Evolutionary conservation across 305 asterid genomes (phyloP).

Genomic region (Fraxinus platypoda): DNA sequence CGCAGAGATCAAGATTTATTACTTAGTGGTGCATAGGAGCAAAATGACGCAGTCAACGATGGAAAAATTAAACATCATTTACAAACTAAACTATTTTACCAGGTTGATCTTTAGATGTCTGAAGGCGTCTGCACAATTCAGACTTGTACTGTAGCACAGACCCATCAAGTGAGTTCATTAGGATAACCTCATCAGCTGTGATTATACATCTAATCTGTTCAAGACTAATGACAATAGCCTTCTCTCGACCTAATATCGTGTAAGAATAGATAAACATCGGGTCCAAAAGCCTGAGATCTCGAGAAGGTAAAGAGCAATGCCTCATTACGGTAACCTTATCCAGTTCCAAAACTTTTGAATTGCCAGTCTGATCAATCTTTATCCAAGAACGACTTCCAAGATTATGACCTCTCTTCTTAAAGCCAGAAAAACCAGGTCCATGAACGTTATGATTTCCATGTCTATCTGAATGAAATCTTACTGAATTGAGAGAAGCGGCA

Average conservation of each 20-base stretch:
- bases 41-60: neutral
- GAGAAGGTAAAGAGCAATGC: constrained; percentile 90
- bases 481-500: constrained; percentile 26
- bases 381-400: constrained; percentile 91
- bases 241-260: constrained; percentile 96
- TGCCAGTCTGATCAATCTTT: constrained; percentile 76
- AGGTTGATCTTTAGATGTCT: constrained; percentile 65
- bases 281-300: constrained; percentile 98
- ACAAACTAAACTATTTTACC: constrained; percentile 48
- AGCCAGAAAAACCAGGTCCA: constrained; percentile 57
- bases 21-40: neutral
- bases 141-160: constrained; percentile 77
- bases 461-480: constrained; percentile 41
- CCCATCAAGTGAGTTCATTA: constrained; percentile 85
- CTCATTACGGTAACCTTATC: constrained; percentile 87
- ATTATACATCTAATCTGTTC: constrained; percentile 96
- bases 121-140: constrained; percentile 91
- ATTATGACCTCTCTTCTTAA: constrained; percentile 87
- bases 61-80: neutral
- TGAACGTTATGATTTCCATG: constrained; percentile 32
- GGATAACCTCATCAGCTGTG: constrained; percentile 92
- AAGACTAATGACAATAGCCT: constrained; percentile 92
- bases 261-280: constrained; percentile 91
- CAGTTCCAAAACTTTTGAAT: constrained; percentile 71
- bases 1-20: neutral